A percentile compares a stretch with the other conserved stretches of the same genome.
These are phyloP conservation scores for Chlorella sp. DNA, from an alignment of 139 green algal species.

Conservation along the genomic window DNA sequence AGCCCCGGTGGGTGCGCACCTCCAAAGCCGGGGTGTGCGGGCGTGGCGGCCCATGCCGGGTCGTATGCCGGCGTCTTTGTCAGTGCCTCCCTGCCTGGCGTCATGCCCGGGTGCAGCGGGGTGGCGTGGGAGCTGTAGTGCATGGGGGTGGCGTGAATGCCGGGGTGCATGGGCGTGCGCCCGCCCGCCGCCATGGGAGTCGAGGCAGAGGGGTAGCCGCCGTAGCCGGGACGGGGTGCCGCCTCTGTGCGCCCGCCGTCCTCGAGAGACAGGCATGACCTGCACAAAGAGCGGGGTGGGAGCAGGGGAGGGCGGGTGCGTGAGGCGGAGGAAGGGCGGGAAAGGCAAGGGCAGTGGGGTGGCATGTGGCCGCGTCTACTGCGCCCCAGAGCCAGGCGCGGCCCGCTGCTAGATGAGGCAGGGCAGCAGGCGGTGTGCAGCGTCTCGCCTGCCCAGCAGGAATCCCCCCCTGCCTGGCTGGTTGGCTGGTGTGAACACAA, in stretches of 20 bases:
- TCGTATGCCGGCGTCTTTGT: conserved; percentile 67
- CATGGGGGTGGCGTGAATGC: conserved; percentile 52
- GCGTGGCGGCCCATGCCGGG: conserved; percentile 46
- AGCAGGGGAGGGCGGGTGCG: not conserved
- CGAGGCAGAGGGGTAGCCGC: not conserved
- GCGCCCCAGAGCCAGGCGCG: no score
- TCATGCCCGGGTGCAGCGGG: conserved; percentile 71
- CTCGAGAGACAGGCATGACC: conserved; percentile 49
- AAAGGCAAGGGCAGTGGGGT: not conserved
- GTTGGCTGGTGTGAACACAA: no score
- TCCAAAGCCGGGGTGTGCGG: conserved; percentile 45
- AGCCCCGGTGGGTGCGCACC: not conserved
- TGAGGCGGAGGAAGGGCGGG: not conserved
- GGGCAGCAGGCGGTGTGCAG: no score
- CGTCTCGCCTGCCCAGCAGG: no score
- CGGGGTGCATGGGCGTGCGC: conserved; percentile 55
- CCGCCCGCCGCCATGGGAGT: conserved; percentile 41
- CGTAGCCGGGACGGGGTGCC: not conserved
- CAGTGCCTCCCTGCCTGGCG: conserved; percentile 55
- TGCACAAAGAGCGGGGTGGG: not conserved
- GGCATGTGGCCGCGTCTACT: no score
- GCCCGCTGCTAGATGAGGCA: no score
- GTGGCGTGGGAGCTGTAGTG: conserved; percentile 48
- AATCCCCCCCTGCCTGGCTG: no score
- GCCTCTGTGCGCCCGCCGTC: conserved; percentile 22